Conservation (phyloP, 257 asterid species). For the Eucommia ulmoides region DNA sequence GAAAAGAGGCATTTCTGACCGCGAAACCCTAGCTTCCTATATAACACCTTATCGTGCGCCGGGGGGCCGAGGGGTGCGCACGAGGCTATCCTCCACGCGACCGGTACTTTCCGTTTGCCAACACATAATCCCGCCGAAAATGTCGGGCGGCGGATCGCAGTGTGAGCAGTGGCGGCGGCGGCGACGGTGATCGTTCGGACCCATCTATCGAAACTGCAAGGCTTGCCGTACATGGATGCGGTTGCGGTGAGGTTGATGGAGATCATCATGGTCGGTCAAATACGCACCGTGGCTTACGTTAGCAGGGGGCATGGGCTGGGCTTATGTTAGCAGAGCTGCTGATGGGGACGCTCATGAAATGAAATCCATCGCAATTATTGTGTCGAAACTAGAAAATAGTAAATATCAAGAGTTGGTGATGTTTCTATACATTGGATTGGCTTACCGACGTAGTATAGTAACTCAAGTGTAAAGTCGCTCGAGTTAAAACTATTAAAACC, state of each 20-base stretch:
- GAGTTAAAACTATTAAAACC: too few species aligned
- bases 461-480: too few species aligned
- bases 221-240: background rate
- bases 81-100: background rate
- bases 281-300: background rate
- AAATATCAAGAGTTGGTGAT: too few species aligned
- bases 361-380: too few species aligned
- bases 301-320: too few species aligned
- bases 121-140: too few species aligned
- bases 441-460: too few species aligned
- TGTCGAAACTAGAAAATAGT: too few species aligned
- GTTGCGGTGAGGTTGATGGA: background rate
- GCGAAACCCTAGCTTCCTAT: background rate
- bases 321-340: too few species aligned
- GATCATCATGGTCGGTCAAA: background rate
- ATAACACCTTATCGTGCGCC: background rate
- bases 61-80: slow-evolving; percentile 2
- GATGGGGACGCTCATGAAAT: too few species aligned
- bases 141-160: background rate
- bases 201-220: background rate
- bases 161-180: background rate
- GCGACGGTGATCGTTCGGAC: background rate
- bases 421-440: too few species aligned
- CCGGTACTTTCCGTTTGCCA: too few species aligned
- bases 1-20: background rate